Conservation (phyloP, 176 grass and related monocot genomes). For the Oryza glaberrima region DNA sequence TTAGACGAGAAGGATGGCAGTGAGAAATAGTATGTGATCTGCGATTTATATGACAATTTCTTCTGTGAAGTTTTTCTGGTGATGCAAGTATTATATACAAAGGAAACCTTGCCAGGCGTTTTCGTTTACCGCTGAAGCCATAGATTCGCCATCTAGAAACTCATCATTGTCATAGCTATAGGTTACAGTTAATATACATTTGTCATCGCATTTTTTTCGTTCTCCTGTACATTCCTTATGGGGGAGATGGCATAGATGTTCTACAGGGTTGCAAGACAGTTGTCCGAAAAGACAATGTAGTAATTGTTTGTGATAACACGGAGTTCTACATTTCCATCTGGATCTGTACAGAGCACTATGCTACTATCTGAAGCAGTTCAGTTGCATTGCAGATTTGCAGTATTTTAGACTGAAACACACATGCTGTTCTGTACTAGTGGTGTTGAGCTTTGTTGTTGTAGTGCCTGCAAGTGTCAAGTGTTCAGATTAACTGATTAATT, state of each 20-base stretch:
- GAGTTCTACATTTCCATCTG: not conserved
- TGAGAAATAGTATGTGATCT: constrained; percentile 39
- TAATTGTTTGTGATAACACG: constrained; percentile 20
- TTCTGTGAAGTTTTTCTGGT: not conserved
- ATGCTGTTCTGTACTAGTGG: not conserved
- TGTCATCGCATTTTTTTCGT: constrained; percentile 19
- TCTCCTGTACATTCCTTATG: constrained; percentile 2
- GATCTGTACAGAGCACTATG: not conserved
- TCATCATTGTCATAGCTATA: constrained; percentile 26
- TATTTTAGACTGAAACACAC: not conserved
- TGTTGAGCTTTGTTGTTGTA: not conserved
- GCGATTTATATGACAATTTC: not conserved
- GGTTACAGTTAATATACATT: constrained; percentile 20
- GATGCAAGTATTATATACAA: constrained; percentile 20
- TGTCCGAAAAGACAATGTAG: constrained; percentile 8
- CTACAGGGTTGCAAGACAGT: constrained; percentile 18
- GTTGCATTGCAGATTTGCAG: not conserved
- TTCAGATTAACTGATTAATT: not conserved
- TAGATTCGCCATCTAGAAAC: constrained; percentile 16
- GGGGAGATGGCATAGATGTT: not conserved
- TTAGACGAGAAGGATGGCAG: constrained; percentile 38
- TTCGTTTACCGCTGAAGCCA: constrained; percentile 16
- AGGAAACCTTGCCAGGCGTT: constrained; percentile 4
- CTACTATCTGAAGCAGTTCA: not conserved
- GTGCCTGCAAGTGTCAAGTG: not conserved